Evolutionary conservation across 192 early-diverging fungal species (phyloP).

Genomic region (Backusella psychrophila): DNA sequence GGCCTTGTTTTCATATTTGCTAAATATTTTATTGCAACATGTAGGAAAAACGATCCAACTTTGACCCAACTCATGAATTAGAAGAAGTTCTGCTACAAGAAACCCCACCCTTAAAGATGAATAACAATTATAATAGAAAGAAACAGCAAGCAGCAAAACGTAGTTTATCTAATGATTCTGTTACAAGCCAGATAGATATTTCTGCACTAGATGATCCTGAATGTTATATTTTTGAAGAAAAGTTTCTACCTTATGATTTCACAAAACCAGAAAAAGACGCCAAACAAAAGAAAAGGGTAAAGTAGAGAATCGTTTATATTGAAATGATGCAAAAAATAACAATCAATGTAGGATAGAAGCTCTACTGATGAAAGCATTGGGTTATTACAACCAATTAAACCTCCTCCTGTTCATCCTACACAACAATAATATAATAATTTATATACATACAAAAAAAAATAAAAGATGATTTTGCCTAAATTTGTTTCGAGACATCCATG

Average conservation of each 20-base stretch:
- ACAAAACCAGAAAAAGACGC: constrained; percentile 46
- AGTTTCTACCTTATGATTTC: constrained; percentile 76
- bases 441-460: neutral
- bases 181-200: constrained; percentile 22
- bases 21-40: neutral
- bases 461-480: neutral
- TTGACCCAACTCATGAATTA: constrained; percentile 94
- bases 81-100: constrained; percentile 98
- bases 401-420: neutral
- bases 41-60: constrained; percentile 84
- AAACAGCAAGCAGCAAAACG: constrained; percentile 30
- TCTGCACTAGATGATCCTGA: constrained; percentile 40
- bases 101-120: constrained; percentile 81
- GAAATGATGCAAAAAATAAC: neutral
- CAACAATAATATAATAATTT: neutral
- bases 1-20: no score
- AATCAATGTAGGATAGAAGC: neutral
- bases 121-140: constrained; percentile 48
- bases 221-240: constrained; percentile 76
- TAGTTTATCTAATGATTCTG: constrained; percentile 27
- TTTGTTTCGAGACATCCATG: neutral
- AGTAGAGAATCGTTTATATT: no score
- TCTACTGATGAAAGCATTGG: constrained; percentile 6
- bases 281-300: constrained; percentile 9
- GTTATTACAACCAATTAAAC: neutral